Conservation (phyloP, 192 early-diverging fungal genomes). For the Jimgerdemannia flammicorona region DNA sequence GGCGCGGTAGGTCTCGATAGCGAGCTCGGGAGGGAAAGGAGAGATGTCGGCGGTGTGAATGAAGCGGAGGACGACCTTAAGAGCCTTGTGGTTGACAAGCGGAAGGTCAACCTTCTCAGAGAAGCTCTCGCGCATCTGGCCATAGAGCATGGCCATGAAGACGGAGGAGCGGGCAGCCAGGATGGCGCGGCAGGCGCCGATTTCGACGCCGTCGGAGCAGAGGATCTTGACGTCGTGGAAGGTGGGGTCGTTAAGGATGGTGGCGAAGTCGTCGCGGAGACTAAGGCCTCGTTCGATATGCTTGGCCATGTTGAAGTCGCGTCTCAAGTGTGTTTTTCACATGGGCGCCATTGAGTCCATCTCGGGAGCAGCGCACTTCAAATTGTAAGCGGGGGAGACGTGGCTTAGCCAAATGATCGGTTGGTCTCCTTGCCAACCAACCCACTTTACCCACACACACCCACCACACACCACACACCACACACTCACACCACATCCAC, state of each 20-base stretch:
- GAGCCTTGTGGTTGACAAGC: too few species aligned
- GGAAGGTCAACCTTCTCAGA: not conserved
- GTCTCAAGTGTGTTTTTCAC: too few species aligned
- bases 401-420: not conserved
- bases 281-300: not conserved
- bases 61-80: too few species aligned
- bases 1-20: too few species aligned
- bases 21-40: too few species aligned
- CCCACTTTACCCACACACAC: not conserved
- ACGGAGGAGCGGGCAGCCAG: not conserved
- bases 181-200: not conserved
- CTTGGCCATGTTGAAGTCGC: not conserved
- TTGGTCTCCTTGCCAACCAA: not conserved
- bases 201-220: not conserved
- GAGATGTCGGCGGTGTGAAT: too few species aligned
- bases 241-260: not conserved
- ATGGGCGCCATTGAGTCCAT: too few species aligned
- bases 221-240: not conserved
- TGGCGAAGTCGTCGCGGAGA: not conserved
- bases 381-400: not conserved
- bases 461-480: too few species aligned
- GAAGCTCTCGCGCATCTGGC: not conserved
- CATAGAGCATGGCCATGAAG: not conserved
- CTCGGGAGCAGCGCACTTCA: too few species aligned
- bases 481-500: too few species aligned